Base-by-base conservation (phyloP, 257 asterid species). In the Solanum rostratum region DNA sequence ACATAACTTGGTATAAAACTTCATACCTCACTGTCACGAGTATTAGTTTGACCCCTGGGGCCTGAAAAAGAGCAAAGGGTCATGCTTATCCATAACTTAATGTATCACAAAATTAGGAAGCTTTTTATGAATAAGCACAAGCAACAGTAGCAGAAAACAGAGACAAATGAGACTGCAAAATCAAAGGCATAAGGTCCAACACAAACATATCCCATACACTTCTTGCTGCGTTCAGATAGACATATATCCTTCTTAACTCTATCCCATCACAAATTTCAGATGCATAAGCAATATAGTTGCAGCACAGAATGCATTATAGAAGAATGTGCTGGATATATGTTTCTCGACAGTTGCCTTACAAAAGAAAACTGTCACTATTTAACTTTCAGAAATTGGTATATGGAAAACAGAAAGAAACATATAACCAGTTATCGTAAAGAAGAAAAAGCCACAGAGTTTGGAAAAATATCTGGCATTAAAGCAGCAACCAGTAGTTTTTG, bases 11-110 rank as follows among this genome's bases (percentile, higher is more conserved):
- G 53, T 19, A 78, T 15, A 29, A 30, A 82, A 83, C 63, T 19
- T 62, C 54, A 86, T 88, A 95, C 98, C 98, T 94, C 97, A 83
- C 83, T 86, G 81, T 90, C 94, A 87, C 85, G 95, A 85, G 85
- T 70, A 85, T 83, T 93, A 63, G 91, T 95, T 87, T 91, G 92
- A 89, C 91, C 87, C 87, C 89, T 89, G 71, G 96, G 97, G 88
- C 98, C 98, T 95, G 85, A 78, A 88, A 83, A 85, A 84, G 37
- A 80, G 82, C 54, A 83, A 87, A 52, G 69, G 87, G 27, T 22
- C 81, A 71, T 11, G 27, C 22, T 78, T 50, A 78, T 57, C 43
- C 46, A 16, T 78, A 78, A 50, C 27, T 39, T 27, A 27, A 29
- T 50, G 82, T 78, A 78, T 49, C 10, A 50, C 29, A 29, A 78